Evolutionary conservation across 345 rosid genomes (phyloP), one percentile per base, ranked within the genome.

Genomic region (Pelargonium nanum): DNA sequence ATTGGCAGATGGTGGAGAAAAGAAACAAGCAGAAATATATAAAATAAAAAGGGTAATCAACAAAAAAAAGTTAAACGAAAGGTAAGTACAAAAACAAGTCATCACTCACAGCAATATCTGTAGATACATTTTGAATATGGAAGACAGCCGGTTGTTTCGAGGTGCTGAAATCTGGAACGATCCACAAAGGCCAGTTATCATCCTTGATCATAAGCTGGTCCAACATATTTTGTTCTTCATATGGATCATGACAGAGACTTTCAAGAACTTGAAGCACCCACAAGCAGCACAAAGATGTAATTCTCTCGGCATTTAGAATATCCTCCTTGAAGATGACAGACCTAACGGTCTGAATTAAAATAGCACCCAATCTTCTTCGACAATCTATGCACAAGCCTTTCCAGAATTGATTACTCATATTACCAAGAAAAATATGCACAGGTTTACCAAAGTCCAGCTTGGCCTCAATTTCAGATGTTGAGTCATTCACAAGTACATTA

Each of bases 171-270:
- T 75, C 80, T 1, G 82, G 76, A 65, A 72, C 62, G 58, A 85
- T 76, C 97, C 97, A 87, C 55, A 77, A 63, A 53, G 96, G 99
- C 97, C 99, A 93, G 30, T 55, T 62, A 62, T 84, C 81, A 75
- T 69, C 78, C 82, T 80, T 76, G 65, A 70, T 68, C 24, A 87
- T 76, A 57, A 93, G 89, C 74, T 78, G 78, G 75, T 84, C 84
- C 60, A 85, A 69, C 4, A 85, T 58, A 70, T 62, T 67, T 68
- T 89, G 85, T 72, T 89, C 90, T 70, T 81, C 87, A 13, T 71
- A 51, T 60, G 67, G 81, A 72, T 78, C 77, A 70, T 63, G 56
- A 70, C 87, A 83, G 62, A 84, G 80, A 72, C 72, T 73, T 63
- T 75, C 74, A 58, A 93, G 68, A 67, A 87, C 73, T 72, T 84